phyloP scores from a whole-genome alignment of 2,329 filamentous ascomycete genomes.

The Fusarium burgessii region DNA sequence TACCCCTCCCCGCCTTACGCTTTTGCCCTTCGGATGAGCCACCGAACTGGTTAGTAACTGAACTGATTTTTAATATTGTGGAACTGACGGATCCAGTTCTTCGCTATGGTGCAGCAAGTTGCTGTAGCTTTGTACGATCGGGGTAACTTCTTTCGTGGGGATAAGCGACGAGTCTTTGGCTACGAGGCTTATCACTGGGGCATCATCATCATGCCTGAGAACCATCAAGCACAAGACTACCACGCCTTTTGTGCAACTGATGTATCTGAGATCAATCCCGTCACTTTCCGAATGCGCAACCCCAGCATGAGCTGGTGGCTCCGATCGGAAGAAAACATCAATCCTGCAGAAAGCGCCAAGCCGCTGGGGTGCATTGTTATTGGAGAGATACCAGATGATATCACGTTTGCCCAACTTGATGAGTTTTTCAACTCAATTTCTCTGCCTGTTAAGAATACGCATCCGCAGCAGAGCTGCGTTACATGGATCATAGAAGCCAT shows the following conservation, averaged over 20 bases:
- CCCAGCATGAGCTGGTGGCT: constrained; percentile 52
- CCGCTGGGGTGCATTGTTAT: constrained; percentile 47
- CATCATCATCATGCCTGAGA: constrained; percentile 44
- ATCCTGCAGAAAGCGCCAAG: constrained; percentile 39
- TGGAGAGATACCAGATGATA: constrained; percentile 37
- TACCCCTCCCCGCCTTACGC: background rate
- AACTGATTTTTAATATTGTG: background rate
- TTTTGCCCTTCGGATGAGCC: background rate
- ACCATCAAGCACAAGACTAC: constrained; percentile 12
- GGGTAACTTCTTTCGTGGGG: constrained; percentile 45
- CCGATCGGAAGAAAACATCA: constrained; percentile 26
- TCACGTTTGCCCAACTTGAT: constrained; percentile 36
- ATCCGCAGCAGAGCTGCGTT: constrained; percentile 53
- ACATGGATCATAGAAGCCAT: constrained; percentile 49
- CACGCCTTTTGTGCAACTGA: constrained; percentile 49
- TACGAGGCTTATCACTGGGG: constrained; percentile 51
- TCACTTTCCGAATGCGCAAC: constrained; percentile 49
- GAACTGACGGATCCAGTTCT: background rate
- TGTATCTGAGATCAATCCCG: constrained; percentile 45
- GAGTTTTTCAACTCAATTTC: constrained; percentile 42
- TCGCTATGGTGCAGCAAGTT: constrained; percentile 31
- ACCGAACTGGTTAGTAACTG: background rate
- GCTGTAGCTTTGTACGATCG: constrained; percentile 47
- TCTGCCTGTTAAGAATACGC: constrained; percentile 48
- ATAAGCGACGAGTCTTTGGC: constrained; percentile 40